Evolutionary conservation across 495 filamentous ascomycete genomes (phyloP), one percentile per base, ranked within the genome.

Genomic region (Neohortaea acidophila): DNA sequence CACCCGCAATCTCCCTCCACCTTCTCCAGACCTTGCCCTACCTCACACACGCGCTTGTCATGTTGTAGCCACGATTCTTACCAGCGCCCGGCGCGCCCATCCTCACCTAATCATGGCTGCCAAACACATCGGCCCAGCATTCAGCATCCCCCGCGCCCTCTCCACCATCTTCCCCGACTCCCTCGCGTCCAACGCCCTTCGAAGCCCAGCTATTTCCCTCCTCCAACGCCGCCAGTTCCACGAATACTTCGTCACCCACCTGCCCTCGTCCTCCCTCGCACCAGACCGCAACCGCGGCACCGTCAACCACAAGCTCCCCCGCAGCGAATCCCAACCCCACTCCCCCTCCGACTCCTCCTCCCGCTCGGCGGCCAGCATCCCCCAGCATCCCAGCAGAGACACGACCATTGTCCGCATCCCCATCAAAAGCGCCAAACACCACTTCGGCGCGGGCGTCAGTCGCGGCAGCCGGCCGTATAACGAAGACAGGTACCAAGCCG

Each of bases 341-440:
- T 39, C 69, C 52, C 23, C 52, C 59, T 45, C 66, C 57, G 11
- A 71, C 77, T 8, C 75, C 73, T 9, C 62, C 70, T 6, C 61
- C 69, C 54, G 64, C 67, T 51, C 59, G 66, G 44, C 65, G 73
- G 51, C 66, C 71, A 24, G 65, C 64, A 28, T 44, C 49, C 9
- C 49, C 19, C 45, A 47, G 22, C 43, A 51, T 18, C 36, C 49
- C 21, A 60, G 59, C 21, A 75, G 84, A 24, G 85, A 93, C 47
- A 76, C 84, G 22, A 94, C 87, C 0, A 85, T 96, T n/a, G 89
- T 97, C 15, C 83, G 89, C n/a, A 96, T 97, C 46, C 89, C 89
- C 0, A 63, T 97, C 15, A 76, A 77, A 41, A 87, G 76, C 50
- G 89, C 89, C 28, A 97, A 96, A 51, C 87, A 96, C 52, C 89